Base-by-base conservation (phyloP, 2,329 filamentous ascomycete genomes). In the Ceratocystis harringtonii region DNA sequence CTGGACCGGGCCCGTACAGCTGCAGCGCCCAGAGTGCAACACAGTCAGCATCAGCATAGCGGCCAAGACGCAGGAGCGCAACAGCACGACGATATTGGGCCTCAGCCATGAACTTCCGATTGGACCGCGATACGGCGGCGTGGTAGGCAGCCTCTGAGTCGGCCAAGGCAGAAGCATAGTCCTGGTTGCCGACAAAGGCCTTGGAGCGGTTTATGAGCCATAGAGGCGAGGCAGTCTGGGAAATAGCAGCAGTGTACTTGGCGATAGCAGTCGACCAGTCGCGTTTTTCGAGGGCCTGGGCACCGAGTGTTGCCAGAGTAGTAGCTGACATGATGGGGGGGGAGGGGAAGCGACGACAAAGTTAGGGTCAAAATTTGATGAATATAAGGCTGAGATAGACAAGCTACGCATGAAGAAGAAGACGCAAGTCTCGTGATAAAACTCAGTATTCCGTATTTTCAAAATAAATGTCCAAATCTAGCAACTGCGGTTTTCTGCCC, bases 131-230 rank as follows among this genome's bases (percentile, higher is more conserved):
- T 30, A 77, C 77, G 2, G 86, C 87, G 3, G 80, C 76, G 45
- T 80, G 75, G 64, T 88, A 81, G 2, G 85, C 88, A 61, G 80
- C 79, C 68, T 90, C 84, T 45, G 87, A 85, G 74, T 92, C 88
- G 48, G 77, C 78, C 57, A 94, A 81, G 0, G 90, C 88, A 25
- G 82, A 79, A 1, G 83, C 78, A 65, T 83, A 80, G 62, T 84
- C 78, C 69, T 79, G 78, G 1, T 81, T 78, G 67, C 88, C 83
- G 62, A 89, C 81, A 72, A 91, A 86, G 48, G 90, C 90, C 52
- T 86, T 90, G 3, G 90, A 88, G 22, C 92, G 89, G 69, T 88
- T 85, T 68, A 94, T 83, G 68, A 92, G 87, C 83, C 94, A 96
- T 61, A 82, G 76, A 1, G 90, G 88, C 2, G 89, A 90, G 48